Evolutionary conservation across 371 early-diverging fungal species (phyloP).

Genomic region (Mucor irregularis): DNA sequence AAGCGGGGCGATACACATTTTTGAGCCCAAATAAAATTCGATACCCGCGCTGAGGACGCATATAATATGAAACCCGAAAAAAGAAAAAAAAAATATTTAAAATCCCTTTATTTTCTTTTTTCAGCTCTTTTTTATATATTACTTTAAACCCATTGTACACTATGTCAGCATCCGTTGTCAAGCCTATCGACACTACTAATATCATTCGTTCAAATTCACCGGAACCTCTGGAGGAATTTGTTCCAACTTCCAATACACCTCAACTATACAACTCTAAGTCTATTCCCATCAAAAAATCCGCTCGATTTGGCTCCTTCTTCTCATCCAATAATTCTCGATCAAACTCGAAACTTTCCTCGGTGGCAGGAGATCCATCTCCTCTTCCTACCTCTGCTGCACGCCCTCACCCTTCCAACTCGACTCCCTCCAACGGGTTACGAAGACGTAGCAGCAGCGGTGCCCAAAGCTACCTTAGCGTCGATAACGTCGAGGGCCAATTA

Average conservation of each 20-base stretch:
- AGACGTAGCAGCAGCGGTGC: background rate
- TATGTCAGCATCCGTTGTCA: conserved; percentile 1
- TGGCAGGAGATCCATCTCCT: too few species aligned
- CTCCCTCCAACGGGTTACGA: too few species aligned
- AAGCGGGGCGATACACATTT: conserved; percentile 4
- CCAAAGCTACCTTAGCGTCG: conserved; percentile 5
- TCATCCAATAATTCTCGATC: conserved; percentile 5
- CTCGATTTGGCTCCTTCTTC: conserved; percentile 14
- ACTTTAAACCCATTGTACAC: background rate
- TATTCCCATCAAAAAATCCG: conserved; percentile 9
- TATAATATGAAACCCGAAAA: conserved; percentile 3
- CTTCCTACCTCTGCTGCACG: background rate
- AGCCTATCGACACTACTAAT: too few species aligned
- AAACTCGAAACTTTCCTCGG: too few species aligned
- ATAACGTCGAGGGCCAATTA: background rate
- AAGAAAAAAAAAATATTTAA: background rate
- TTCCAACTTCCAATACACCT: background rate
- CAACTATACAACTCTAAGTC: background rate
- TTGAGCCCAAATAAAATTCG: background rate
- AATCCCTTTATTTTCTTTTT: background rate
- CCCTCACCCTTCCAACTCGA: background rate
- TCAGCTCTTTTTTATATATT: background rate
- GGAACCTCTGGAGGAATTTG: background rate
- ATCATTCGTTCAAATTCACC: background rate
- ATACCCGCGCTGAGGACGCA: background rate